phyloP scores from a whole-genome alignment of 1,284 basidiomycete species.

The Cutaneotrichosporon mucoides region DNA sequence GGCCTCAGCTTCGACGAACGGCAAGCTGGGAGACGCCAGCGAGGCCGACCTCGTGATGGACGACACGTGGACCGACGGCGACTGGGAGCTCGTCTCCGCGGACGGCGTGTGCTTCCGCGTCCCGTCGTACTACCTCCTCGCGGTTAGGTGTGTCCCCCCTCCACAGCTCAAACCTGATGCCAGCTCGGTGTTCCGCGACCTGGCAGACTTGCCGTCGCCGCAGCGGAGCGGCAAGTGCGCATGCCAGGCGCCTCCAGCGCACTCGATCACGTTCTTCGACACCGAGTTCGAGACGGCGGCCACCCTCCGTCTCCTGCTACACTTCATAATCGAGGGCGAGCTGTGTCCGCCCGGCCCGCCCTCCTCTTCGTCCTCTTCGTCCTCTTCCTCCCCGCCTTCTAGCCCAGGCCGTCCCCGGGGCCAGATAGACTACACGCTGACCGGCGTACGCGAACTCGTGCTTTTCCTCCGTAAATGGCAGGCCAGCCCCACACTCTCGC shows the following conservation, averaged over 20 bases:
- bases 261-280: neutral
- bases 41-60: neutral
- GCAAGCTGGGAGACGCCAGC: no score
- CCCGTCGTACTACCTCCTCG: neutral
- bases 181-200: constrained; percentile 9
- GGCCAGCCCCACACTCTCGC: neutral
- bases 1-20: no score
- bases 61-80: neutral
- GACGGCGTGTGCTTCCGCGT: constrained; percentile 11
- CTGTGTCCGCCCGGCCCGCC: neutral
- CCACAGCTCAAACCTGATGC: neutral
- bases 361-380: no score
- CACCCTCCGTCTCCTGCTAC: neutral
- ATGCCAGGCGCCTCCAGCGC: no score
- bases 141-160: neutral
- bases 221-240: no score
- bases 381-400: no score
- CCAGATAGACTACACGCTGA: neutral
- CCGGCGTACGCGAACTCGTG: neutral
- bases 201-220: no score
- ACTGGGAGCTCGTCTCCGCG: constrained; percentile 5
- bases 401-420: no score
- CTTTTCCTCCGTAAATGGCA: neutral
- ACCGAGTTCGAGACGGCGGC: neutral
- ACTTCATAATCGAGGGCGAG: neutral